Base-by-base conservation (phyloP, 148 eudicot species). In the Beta vulgaris region DNA sequence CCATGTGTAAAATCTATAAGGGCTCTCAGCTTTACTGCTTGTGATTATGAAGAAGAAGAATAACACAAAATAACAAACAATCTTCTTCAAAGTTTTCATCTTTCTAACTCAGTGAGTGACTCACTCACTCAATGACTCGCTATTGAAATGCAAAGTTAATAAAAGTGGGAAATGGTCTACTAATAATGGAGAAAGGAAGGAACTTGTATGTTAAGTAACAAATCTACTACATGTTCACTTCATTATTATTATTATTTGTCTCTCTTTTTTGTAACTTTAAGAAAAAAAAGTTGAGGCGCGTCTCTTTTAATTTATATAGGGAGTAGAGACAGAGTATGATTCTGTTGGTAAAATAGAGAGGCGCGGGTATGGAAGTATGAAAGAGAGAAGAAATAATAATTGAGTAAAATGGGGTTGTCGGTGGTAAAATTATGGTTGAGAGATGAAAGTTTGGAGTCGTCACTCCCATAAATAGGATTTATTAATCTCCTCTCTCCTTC, bases 1-100 rank as follows among this genome's bases (percentile, higher is more conserved):
- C 82, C 82, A 79, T 15, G 54, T 62, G 21, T 36, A 75, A 75
- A 79, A 79, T 62, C 78, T 79, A 46, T 79, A 79, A 8, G 82
- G 82, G 42, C 78, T 79, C 25, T 79, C 82, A 2, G 72, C 82
- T 57, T 66, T 25, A 32, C 51, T 73, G 18, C 48, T 67, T 34
- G 59, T 61, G 7, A 48, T 3, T 2, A 73, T 9, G 59, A 79
- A 10, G 36, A 62, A 9, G 32, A 79, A 15, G 42, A 79, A 5
- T 11, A 76, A 34, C 57, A 69, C 4, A 6, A 37, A 1, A 4
- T 48, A 18, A 34, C 7, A 18, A 26, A 14, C 21, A 10, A 49
- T 74, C 62, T 48, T 54, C 68, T 35, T 58, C 37, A 31, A 13
- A 68, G 51, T 7, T 23, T 21, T 67, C 64, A 43, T 80, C 28